Percentiles rank a stretch among this genome's conserved stretches.
phyloP scores from a whole-genome alignment of 176 grass and related monocot species.

The Hsuehochloa calcarea region DNA sequence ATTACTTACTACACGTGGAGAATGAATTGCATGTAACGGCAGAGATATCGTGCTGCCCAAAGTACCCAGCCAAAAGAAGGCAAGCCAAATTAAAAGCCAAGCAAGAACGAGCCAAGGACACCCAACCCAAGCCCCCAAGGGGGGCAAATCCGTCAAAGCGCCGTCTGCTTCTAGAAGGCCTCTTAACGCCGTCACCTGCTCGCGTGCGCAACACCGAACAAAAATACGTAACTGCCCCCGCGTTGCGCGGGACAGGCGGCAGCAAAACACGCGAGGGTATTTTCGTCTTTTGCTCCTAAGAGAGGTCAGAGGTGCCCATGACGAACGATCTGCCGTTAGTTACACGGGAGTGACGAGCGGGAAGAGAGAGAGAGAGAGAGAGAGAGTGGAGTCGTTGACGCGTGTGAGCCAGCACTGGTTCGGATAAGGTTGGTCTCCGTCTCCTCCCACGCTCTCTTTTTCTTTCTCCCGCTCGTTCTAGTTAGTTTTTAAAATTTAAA shows the following conservation, averaged over 20 bases:
- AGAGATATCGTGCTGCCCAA: too few relatives aligned
- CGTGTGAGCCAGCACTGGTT: neutral
- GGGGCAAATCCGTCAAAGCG: neutral
- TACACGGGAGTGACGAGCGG: neutral
- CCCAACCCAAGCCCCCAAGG: too few relatives aligned
- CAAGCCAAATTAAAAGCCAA: too few relatives aligned
- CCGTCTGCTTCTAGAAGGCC: neutral
- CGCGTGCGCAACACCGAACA: neutral
- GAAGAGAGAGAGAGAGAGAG: neutral
- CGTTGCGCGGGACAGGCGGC: rapidly evolving
- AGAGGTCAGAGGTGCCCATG: neutral
- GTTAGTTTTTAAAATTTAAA: too few relatives aligned
- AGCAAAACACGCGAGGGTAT: neutral
- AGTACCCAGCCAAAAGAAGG: too few relatives aligned
- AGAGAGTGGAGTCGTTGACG: neutral
- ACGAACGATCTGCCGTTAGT: too few relatives aligned
- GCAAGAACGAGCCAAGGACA: too few relatives aligned
- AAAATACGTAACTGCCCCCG: neutral
- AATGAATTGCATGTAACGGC: too few relatives aligned
- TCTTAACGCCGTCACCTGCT: neutral
- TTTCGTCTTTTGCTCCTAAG: neutral
- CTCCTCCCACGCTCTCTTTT: too few relatives aligned
- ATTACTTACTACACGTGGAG: too few relatives aligned
- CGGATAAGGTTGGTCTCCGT: neutral
- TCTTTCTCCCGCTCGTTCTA: neutral